A percentile compares a stretch with the other conserved stretches of the same genome.
phyloP scores from a whole-genome alignment of 257 asterid species.

The Primulina eburnea region DNA sequence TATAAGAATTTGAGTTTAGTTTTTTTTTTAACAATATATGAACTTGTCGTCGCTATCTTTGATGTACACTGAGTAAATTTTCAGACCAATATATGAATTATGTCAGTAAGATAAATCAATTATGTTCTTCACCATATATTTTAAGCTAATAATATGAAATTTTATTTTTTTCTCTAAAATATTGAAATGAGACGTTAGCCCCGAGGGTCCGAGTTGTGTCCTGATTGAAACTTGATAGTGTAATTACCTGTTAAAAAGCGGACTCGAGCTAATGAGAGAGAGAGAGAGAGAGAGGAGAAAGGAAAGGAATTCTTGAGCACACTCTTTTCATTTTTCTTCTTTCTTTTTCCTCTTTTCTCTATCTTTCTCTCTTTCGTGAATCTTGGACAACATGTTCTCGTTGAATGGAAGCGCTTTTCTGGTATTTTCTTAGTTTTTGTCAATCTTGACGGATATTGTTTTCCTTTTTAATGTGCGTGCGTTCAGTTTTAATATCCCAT shows the following conservation, averaged over 20 bases:
- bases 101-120: no score
- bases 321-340: constrained; percentile 11
- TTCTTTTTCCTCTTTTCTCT: constrained; percentile 5
- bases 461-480: background rate
- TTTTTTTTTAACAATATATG: no score
- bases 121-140: no score
- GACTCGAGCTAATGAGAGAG: constrained; percentile 6
- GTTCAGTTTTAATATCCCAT: background rate
- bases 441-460: background rate
- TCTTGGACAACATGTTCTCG: constrained; percentile 39
- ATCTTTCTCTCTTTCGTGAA: constrained; percentile 3
- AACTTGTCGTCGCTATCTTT: no score
- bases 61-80: no score
- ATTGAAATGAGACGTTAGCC: no score
- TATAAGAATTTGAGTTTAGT: no score
- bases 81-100: no score
- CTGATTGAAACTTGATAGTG: no score
- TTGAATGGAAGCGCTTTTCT: constrained; percentile 36
- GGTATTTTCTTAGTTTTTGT: constrained; percentile 27
- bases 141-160: no score
- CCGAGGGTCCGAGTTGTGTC: no score
- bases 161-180: no score
- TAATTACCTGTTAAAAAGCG: constrained; percentile 12
- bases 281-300: constrained; percentile 18
- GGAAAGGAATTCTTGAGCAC: constrained; percentile 9